Evolutionary conservation across 1,284 basidiomycete species (phyloP), one percentile per base, ranked within the genome.

Genomic region (Boletus smithii): DNA sequence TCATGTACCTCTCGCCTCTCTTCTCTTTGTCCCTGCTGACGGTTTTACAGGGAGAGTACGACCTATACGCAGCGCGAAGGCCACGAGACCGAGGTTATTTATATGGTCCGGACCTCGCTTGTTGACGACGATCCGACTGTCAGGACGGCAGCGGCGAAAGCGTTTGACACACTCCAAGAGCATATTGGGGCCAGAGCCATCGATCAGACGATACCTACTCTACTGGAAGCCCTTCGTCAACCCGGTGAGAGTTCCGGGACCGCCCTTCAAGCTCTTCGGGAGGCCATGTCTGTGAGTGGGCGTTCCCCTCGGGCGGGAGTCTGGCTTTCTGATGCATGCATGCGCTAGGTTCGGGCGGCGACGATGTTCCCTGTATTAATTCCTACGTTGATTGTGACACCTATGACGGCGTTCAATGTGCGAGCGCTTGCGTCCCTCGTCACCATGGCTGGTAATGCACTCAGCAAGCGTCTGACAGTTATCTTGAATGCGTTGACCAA

Each of bases 291-390:
- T 59, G 91, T 93, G 65, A 66, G 87, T 75, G 2, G n/a, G 22
- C 0, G 5, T 33, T 14, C 33, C 6, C 22, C 44, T 8, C n/a
- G 13, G 16, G 24, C 6, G 7, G 7, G 5, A 18, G 16, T 8
- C 5, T 16, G 18, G 11, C 3, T 23, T 24, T 31, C 26, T 52
- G 27, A 48, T 30, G 14, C 3, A 4, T 43, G 11, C 11, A 27
- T 39, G 41, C 4, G 26, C 31, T 60, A 90, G 87, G 88, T 95
- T 59, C 88, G 92, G 42, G 90, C 94, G 10, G 78, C 86, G 37
- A 94, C 90, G 11, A 95, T 99, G 42, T 98, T 99, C 89, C 97
- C 97, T 0, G 90, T 97, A n/a, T 74, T 99, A 45, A 91, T 99
- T 42, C 97, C 95, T 0, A 95, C 94, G 6, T 77, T 99, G 53